Base-by-base conservation (phyloP, 75 land plant species). In the Cupressus sempervirens region DNA sequence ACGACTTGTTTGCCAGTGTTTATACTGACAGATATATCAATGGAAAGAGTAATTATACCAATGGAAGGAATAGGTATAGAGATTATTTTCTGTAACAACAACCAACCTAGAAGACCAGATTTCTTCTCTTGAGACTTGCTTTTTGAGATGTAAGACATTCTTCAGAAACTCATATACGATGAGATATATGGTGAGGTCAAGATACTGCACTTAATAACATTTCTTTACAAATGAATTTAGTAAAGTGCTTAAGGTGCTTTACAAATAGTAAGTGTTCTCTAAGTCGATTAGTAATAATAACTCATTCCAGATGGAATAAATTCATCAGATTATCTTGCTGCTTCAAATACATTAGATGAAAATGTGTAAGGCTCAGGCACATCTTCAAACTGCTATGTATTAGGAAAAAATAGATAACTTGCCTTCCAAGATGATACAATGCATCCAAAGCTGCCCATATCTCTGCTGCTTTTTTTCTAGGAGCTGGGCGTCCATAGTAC, bases 381-480 rank as follows among this genome's bases (percentile, higher is more conserved):
- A 30, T 70, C 43, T 18, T 77, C 29, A 10, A 77, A 43, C 80
- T 77, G 46, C 50, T 77, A 43, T 43, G 3, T 41, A 43, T 36
- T 0, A 43, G 9, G 20, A n/a, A 43, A 50, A 43, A 43, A 20
- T 9, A 77, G 30, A 77, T 2, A 77, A 26, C 48, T 77, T 8
- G 45, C 80, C 80, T 77, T 77, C 45, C n/a, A 77, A 77, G 46
- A 77, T 77, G 46, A 26, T 23, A 26, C 18, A 77, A 38, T 23
- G 80, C 80, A 77, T 77, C 46, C 40, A 77, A 26, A 77, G 80
- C 80, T 77, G 80, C 80, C 80, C 80, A 77, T 7, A 41, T 23
- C 40, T 77, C 80, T 41, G 80, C 80, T 77, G 26, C 80, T 41
- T 41, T 77, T 43, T 77, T 77, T 77, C 48, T 41, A 43, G 43